A percentile compares a stretch with the other conserved stretches of the same genome.
These are phyloP conservation scores for Phytophthora pinifolia DNA, from an alignment of 352 stramenopile genomes.

Conservation along the genomic window DNA sequence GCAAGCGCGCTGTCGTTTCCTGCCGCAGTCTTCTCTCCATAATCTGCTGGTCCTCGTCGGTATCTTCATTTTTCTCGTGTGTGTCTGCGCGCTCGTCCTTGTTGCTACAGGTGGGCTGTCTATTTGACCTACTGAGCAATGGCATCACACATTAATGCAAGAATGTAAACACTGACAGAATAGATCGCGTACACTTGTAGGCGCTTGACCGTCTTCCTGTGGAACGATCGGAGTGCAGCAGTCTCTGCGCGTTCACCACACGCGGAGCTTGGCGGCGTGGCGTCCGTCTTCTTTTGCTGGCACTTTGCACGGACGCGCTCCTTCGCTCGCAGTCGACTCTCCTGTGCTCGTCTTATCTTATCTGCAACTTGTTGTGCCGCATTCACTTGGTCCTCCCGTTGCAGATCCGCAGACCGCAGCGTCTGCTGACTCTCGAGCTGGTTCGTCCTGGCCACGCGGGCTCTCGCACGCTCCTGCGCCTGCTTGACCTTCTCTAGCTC, in stretches of 20 bases:
- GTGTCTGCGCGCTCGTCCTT: neutral
- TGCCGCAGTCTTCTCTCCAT: slow-evolving; percentile 46
- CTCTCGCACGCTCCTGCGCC: slow-evolving; percentile 57
- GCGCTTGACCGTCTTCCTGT: slow-evolving; percentile 7
- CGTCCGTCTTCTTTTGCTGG: slow-evolving; percentile 15
- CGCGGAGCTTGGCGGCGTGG: neutral
- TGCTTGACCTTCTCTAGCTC: slow-evolving; percentile 51
- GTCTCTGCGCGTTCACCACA: neutral
- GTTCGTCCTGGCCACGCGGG: slow-evolving; percentile 43
- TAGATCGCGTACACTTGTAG: slow-evolving; percentile 9
- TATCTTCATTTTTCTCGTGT: slow-evolving; percentile 23
- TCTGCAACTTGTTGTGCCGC: slow-evolving; percentile 32
- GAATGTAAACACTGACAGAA: neutral
- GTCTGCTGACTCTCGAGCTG: slow-evolving; percentile 39
- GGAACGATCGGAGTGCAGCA: slow-evolving; percentile 7
- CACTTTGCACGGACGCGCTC: slow-evolving; percentile 43
- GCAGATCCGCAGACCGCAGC: slow-evolving; percentile 22
- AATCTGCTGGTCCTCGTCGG: slow-evolving; percentile 27
- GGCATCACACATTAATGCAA: slow-evolving; percentile 1
- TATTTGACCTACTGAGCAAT: slow-evolving; percentile 7
- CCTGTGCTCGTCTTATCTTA: slow-evolving; percentile 31
- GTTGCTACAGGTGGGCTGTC: neutral
- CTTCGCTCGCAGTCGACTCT: slow-evolving; percentile 45
- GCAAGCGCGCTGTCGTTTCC: slow-evolving; percentile 52
- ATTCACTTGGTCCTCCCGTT: slow-evolving; percentile 11